A percentile compares a stretch with the other conserved stretches of the same genome.
phyloP scores from a whole-genome alignment of 2,329 filamentous ascomycete genomes.

The Ceratocystis papillata region DNA sequence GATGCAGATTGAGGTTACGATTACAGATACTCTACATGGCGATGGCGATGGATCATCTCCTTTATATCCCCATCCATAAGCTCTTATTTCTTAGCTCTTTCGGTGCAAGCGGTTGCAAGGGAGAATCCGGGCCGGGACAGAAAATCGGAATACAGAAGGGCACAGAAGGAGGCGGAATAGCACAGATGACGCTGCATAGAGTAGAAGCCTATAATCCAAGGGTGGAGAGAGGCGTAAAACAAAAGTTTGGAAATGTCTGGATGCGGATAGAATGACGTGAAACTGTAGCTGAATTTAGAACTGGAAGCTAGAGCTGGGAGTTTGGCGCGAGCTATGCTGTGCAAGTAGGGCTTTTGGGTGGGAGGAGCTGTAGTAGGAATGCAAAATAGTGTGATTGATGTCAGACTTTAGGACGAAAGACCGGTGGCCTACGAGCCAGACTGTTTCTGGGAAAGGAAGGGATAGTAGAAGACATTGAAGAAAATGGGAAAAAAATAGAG shows the following conservation, averaged over 20 bases:
- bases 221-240: not conserved
- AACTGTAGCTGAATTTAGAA: not conserved
- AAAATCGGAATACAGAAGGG: not conserved
- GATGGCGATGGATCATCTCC: not conserved
- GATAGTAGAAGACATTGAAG: not conserved
- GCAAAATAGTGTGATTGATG: not conserved
- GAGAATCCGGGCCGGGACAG: not conserved
- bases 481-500: not conserved
- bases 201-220: not conserved
- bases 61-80: not conserved
- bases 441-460: not conserved
- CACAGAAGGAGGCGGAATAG: not conserved
- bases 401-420: constrained; percentile 1
- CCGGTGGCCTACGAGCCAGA: not conserved
- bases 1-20: not conserved
- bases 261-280: constrained; percentile 10
- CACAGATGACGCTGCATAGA: not conserved
- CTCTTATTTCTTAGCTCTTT: not conserved
- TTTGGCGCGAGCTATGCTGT: not conserved
- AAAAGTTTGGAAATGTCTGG: constrained; percentile 1
- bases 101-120: not conserved
- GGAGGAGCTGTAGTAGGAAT: not conserved
- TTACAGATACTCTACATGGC: not conserved
- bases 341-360: not conserved
- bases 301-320: not conserved